Percentiles rank a stretch among this genome's conserved stretches.
Conservation (phyloP, 352 stramenopile genomes). For the Blastocystis sp. region DNA sequence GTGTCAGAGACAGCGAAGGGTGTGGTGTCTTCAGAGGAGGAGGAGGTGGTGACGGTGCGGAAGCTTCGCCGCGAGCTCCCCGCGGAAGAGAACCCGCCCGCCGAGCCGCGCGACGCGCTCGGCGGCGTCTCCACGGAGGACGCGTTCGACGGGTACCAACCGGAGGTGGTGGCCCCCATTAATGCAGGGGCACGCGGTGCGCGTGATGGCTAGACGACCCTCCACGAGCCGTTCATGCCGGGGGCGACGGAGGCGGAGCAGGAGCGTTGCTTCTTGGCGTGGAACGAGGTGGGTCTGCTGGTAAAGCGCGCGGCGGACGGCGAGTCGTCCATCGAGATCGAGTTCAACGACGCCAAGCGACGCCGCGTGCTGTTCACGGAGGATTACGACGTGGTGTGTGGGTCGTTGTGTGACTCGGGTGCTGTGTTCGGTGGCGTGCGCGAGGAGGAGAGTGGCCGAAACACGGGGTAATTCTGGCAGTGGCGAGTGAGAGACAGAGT, state of each 20-base stretch:
- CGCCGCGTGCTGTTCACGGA: slow-evolving; percentile 53
- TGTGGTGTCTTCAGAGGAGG: not conserved
- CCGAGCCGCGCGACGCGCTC: not conserved
- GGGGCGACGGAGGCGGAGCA: slow-evolving; percentile 2
- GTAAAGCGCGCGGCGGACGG: slow-evolving; percentile 29
- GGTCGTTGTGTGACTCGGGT: not conserved
- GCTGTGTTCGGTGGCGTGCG: slow-evolving; percentile 27
- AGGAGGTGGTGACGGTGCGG: slow-evolving; percentile 13
- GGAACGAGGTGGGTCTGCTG: slow-evolving; percentile 45
- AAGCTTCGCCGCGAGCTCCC: slow-evolving; percentile 12
- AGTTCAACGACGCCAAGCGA: slow-evolving; percentile 15
- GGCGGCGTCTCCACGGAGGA: slow-evolving; percentile 13
- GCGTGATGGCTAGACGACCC: not conserved
- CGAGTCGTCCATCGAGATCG: slow-evolving; percentile 31
- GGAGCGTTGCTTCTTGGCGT: slow-evolving; percentile 46
- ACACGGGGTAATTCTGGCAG: not conserved
- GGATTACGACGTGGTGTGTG: slow-evolving; percentile 22
- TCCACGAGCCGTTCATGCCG: slow-evolving; percentile 32
- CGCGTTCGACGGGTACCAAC: not conserved
- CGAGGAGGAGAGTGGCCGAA: slow-evolving; percentile 46
- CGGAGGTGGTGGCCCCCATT: not conserved
- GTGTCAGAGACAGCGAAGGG: not conserved
- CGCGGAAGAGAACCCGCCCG: not conserved
- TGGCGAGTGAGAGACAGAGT: not conserved
- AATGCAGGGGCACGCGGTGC: not conserved